Percentiles rank a stretch among this genome's conserved stretches.
These are phyloP conservation scores for Olyra latifolia DNA, from an alignment of 176 grass and related monocot genomes.

Conservation along the genomic window DNA sequence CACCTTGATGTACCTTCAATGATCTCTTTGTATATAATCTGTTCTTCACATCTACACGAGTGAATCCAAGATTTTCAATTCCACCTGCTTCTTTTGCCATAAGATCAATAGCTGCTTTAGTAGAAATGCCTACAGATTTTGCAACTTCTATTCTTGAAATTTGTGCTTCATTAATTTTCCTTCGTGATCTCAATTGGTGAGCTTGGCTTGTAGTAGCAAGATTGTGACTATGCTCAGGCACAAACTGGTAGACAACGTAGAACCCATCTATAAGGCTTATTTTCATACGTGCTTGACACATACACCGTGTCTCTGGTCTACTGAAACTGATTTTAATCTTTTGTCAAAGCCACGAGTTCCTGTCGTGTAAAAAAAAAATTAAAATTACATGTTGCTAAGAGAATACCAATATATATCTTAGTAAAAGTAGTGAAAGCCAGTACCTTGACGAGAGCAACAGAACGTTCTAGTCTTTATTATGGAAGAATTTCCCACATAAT, in stretches of 20 bases:
- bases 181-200: too few species aligned
- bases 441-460: too few species aligned
- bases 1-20: neutral
- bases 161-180: too few species aligned
- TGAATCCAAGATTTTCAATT: too few species aligned
- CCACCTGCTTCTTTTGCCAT: too few species aligned
- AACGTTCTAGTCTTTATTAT: too few species aligned
- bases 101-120: neutral
- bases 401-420: neutral
- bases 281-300: neutral
- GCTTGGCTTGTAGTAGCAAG: too few species aligned
- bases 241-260: neutral
- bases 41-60: too few species aligned
- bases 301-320: too few species aligned
- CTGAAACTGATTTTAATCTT: neutral
- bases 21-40: neutral
- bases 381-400: neutral
- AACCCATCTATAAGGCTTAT: neutral
- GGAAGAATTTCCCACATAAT: too few species aligned
- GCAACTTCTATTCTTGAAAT: neutral
- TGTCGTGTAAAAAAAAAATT: neutral
- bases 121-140: neutral
- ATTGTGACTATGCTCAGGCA: too few species aligned
- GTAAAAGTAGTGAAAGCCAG: too few species aligned
- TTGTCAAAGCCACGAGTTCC: neutral